Evolutionary conservation across 78 protist species (phyloP).

Genomic region (Dictyostelium brefeldianum): DNA sequence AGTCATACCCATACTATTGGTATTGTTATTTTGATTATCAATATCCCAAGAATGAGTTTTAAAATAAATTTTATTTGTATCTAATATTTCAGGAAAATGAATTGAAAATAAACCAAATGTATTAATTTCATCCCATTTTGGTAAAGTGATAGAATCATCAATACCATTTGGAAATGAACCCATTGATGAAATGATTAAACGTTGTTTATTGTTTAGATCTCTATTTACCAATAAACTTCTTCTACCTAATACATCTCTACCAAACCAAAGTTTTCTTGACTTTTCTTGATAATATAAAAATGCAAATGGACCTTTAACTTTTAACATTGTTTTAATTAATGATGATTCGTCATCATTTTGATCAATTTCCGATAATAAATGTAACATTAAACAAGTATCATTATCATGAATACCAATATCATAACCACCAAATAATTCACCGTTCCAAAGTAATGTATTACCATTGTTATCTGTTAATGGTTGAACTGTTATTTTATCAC

Average conservation of each 20-base stretch:
- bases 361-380: background rate
- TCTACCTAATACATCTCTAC: slow-evolving; percentile 73
- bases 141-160: slow-evolving; percentile 14
- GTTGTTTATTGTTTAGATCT: background rate
- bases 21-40: background rate
- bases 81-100: slow-evolving; percentile 17
- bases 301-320: slow-evolving; percentile 69
- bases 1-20: slow-evolving; percentile 36
- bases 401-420: slow-evolving; percentile 66
- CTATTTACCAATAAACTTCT: slow-evolving; percentile 54
- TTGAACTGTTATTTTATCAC: slow-evolving; percentile 36
- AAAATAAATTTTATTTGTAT: background rate
- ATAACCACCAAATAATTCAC: slow-evolving; percentile 79
- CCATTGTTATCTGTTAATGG: slow-evolving; percentile 19
- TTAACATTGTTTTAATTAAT: background rate
- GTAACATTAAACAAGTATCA: slow-evolving; percentile 28
- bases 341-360: background rate
- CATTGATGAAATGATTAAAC: slow-evolving; percentile 56
- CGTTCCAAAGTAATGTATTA: slow-evolving; percentile 69
- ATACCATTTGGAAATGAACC: slow-evolving; percentile 65
- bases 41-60: slow-evolving; percentile 65
- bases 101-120: slow-evolving; percentile 74
- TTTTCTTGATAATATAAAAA: slow-evolving; percentile 54
- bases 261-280: slow-evolving; percentile 59
- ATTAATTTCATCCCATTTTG: slow-evolving; percentile 63